Base-by-base conservation (phyloP, 2,329 filamentous ascomycete species). In the Drechslerella coelobrocha region DNA sequence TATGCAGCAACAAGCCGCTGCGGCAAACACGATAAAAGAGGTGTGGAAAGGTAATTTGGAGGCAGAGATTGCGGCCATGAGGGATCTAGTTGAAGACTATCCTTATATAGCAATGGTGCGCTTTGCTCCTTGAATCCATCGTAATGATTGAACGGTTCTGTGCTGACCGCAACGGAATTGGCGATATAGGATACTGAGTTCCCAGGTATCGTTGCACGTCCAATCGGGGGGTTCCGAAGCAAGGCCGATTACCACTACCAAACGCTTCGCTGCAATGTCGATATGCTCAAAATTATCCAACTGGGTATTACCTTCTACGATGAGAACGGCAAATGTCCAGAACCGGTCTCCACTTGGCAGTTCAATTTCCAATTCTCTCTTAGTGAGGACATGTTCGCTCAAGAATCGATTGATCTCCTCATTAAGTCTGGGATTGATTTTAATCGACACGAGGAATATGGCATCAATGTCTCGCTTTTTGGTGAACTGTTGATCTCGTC, bases 211-310 rank as follows among this genome's bases (percentile, higher is more conserved):
- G 93, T 99, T 57, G 91, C 93, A 24, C 86, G 94, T 75, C 94
- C 94, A 1, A 97, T 99, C 84, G 94, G 94, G 52, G 87, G 89
- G 61, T 99, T 99, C 79, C 87, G 89, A 68, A 94, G 90, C 68
- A 97, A 97, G 81, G 94, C 92, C 74, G 93, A 97, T 76, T 99
- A 99, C 78, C 94, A 99, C 79, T 99, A 99, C 81, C 94, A 99
- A 82, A 97, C 93, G 71, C 84, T 99, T 50, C 90, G 94, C 72
- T 95, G 92, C 76, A 99, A 99, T 78, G 94, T 99, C 77, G 94
- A 99, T 78, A 87, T 99, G 77, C 86, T 99, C 76, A 97, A 96
- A 79, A 92, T 97, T 75, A 97, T 99, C 73, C 94, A 99, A 79
- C 89, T 99, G 65, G 94, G 94, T 66, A 89, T 99, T 75, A 96